Percentiles rank a stretch among this genome's conserved stretches.
Evolutionary conservation across 768 basidiomycete genomes (phyloP).

Genomic region (Termitomyces heimii): DNA sequence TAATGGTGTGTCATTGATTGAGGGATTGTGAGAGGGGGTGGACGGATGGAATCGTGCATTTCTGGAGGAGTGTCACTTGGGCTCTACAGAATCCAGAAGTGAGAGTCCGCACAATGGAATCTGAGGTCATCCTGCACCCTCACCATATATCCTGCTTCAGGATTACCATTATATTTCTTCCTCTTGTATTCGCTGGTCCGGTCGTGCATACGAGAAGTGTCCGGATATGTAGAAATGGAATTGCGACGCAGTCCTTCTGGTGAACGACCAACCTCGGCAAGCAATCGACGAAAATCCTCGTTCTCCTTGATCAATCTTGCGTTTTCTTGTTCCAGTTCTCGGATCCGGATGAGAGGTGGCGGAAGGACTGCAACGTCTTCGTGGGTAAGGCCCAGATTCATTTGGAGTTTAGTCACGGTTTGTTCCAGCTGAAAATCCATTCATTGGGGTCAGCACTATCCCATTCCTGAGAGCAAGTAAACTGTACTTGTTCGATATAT

Average conservation of each 20-base stretch:
- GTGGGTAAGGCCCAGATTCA: constrained; percentile 62
- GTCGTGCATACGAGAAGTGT: constrained; percentile 39
- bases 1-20: constrained; percentile 52
- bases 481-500: constrained; percentile 79
- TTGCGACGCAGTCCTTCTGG: constrained; percentile 40
- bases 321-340: constrained; percentile 82
- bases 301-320: constrained; percentile 63
- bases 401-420: constrained; percentile 81
- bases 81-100: constrained; percentile 24
- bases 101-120: background rate
- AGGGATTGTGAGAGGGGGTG: constrained; percentile 61
- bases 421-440: constrained; percentile 58
- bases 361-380: constrained; percentile 73
- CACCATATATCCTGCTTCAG: background rate
- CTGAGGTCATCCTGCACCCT: background rate
- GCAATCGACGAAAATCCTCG: constrained; percentile 65
- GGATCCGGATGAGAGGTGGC: constrained; percentile 67
- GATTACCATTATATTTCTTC: constrained; percentile 40
- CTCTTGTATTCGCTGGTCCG: constrained; percentile 61
- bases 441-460: background rate
- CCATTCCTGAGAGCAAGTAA: background rate
- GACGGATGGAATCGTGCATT: constrained; percentile 29
- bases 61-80: constrained; percentile 42
- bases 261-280: constrained; percentile 39
- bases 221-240: constrained; percentile 40